phyloP scores from a whole-genome alignment of 257 asterid genomes.

The Asclepias syriaca region DNA sequence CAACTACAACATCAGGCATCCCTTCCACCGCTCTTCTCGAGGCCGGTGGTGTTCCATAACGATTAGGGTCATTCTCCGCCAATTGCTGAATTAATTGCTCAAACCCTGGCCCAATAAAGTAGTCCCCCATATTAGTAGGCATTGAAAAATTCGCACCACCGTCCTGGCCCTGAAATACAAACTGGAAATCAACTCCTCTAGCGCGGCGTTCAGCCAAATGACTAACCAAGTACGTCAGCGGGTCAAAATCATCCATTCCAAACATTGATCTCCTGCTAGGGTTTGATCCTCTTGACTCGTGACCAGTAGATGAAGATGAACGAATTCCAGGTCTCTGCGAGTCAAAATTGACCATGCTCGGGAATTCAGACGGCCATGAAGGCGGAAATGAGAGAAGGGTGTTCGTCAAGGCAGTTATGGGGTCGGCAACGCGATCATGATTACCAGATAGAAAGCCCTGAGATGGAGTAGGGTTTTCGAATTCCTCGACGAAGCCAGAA shows the following conservation, averaged over 20 bases:
- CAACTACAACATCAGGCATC: slow-evolving; percentile 37
- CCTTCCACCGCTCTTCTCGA: slow-evolving; percentile 51
- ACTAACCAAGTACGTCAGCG: slow-evolving; percentile 33
- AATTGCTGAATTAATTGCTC: slow-evolving; percentile 73
- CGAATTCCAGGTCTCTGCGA: slow-evolving; percentile 18
- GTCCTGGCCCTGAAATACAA: slow-evolving; percentile 35
- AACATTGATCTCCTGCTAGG: slow-evolving; percentile 8
- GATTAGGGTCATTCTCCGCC: slow-evolving; percentile 73
- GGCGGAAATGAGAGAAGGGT: slow-evolving; percentile 26
- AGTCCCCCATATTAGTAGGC: slow-evolving; percentile 54
- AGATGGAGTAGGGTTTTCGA: slow-evolving; percentile 34
- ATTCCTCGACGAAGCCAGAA: slow-evolving; percentile 67
- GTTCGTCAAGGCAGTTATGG: slow-evolving; percentile 32
- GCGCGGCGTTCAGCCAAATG: slow-evolving; percentile 49
- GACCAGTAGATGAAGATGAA: slow-evolving; percentile 3
- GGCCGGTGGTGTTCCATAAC: slow-evolving; percentile 76
- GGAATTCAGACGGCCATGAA: slow-evolving; percentile 10
- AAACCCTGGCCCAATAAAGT: slow-evolving; percentile 61
- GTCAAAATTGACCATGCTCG: slow-evolving; percentile 4
- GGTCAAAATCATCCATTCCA: slow-evolving; percentile 43
- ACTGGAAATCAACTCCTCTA: slow-evolving; percentile 49
- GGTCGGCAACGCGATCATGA: slow-evolving; percentile 27
- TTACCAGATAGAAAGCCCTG: slow-evolving; percentile 16
- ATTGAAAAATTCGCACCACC: slow-evolving; percentile 22
- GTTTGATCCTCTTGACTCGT: slow-evolving; percentile 10